These are phyloP conservation scores for Tetratostichococcus sp. DNA, from an alignment of 139 green algal genomes.

Conservation along the genomic window DNA sequence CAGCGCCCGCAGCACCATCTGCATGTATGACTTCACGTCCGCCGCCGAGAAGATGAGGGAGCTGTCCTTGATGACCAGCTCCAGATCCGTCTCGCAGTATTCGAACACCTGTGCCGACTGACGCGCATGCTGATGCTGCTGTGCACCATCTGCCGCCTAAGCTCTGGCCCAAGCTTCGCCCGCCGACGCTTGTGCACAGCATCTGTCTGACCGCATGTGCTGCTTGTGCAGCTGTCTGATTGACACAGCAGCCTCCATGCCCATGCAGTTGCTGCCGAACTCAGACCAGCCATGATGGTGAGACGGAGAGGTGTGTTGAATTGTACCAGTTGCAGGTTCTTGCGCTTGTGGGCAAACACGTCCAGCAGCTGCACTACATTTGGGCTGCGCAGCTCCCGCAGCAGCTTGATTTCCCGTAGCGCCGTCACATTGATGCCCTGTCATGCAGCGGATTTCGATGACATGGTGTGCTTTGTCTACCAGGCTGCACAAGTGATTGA, in stretches of 20 bases:
- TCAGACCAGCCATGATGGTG: too few species aligned
- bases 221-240: too few species aligned
- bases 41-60: conserved; percentile 56
- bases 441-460: background rate
- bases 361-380: conserved; percentile 77
- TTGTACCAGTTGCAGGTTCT: conserved; percentile 49
- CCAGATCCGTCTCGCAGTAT: conserved; percentile 78
- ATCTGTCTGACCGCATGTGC: too few species aligned
- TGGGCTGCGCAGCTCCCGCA: conserved; percentile 72
- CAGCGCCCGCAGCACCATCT: conserved; percentile 64
- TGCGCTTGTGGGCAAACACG: conserved; percentile 65
- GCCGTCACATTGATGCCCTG: conserved; percentile 85
- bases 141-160: too few species aligned
- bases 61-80: conserved; percentile 77
- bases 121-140: background rate
- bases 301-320: too few species aligned
- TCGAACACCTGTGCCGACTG: conserved; percentile 65
- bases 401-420: conserved; percentile 87
- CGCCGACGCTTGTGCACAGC: too few species aligned
- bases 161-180: too few species aligned
- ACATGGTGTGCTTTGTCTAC: background rate
- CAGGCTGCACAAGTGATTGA: too few species aligned
- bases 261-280: too few species aligned
- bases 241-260: too few species aligned
- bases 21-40: conserved; percentile 88